Percentiles rank a stretch among this genome's conserved stretches.
phyloP scores from a whole-genome alignment of 306 rosid genomes.

The Rosa persica region DNA sequence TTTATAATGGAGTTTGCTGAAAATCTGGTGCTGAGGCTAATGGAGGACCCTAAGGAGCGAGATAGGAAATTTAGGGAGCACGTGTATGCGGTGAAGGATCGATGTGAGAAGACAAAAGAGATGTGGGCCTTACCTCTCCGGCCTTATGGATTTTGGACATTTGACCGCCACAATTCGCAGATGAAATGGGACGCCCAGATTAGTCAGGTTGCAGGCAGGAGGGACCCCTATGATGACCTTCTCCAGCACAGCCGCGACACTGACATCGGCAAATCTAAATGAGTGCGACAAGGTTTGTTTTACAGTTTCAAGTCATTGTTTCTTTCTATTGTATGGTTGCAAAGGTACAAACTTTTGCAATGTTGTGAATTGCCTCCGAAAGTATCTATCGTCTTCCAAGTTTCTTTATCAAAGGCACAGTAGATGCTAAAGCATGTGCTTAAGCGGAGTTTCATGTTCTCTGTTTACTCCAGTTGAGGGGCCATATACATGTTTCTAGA shows the following conservation, averaged over 20 bases:
- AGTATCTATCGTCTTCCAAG: not conserved
- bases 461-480: not conserved
- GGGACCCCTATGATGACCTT: slow-evolving; percentile 90
- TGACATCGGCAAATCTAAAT: slow-evolving; percentile 25
- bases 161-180: slow-evolving; percentile 92
- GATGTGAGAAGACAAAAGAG: slow-evolving; percentile 80
- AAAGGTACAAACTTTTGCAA: not conserved
- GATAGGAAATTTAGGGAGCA: slow-evolving; percentile 85
- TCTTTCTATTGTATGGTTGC: not conserved
- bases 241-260: slow-evolving; percentile 44
- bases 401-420: not conserved
- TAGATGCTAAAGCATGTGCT: not conserved
- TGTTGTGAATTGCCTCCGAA: not conserved
- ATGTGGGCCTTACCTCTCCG: slow-evolving; percentile 84
- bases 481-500: not conserved
- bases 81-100: slow-evolving; percentile 46
- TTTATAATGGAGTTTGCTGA: slow-evolving; percentile 96
- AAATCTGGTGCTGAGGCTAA: slow-evolving; percentile 67
- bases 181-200: slow-evolving; percentile 92
- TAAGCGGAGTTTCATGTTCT: not conserved
- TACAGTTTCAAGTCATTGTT: not conserved
- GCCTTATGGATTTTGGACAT: slow-evolving; percentile 96
- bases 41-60: slow-evolving; percentile 96
- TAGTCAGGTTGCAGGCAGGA: slow-evolving; percentile 76
- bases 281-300: slow-evolving; percentile 35